phyloP scores from a whole-genome alignment of 1,284 basidiomycete species.

The Trichosporon faecale region DNA sequence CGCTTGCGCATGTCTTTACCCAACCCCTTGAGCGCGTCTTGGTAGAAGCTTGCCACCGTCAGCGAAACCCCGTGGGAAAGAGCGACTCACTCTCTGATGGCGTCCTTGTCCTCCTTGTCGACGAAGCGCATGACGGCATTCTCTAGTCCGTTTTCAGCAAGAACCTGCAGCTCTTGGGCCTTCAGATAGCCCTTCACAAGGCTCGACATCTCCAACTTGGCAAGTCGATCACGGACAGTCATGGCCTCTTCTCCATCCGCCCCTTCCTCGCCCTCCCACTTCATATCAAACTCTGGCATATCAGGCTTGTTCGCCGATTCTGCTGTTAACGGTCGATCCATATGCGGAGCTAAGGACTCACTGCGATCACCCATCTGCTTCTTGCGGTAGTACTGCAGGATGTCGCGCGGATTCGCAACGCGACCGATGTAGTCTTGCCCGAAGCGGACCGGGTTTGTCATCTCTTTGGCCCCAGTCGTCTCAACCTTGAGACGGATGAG shows the following conservation, averaged over 20 bases:
- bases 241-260: conserved; percentile 59
- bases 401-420: conserved; percentile 90
- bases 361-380: conserved; percentile 60
- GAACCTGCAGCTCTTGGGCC: conserved; percentile 81
- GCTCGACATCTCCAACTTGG: conserved; percentile 54
- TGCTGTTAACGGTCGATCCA: conserved; percentile 20
- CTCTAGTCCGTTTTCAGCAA: conserved; percentile 80
- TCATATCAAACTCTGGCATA: conserved; percentile 53
- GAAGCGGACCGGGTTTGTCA: conserved; percentile 93
- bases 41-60: conserved; percentile 64
- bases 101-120: conserved; percentile 90
- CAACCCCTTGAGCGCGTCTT: conserved; percentile 61
- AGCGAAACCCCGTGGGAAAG: not conserved
- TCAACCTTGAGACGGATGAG: conserved; percentile 89
- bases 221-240: conserved; percentile 40
- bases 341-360: conserved; percentile 23
- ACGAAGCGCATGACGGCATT: conserved; percentile 90
- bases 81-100: conserved; percentile 69
- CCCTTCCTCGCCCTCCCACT: conserved; percentile 65
- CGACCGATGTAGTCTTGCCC: conserved; percentile 90
- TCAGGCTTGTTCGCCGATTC: conserved; percentile 44
- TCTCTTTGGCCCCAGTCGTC: conserved; percentile 80
- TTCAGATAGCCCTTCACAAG: conserved; percentile 83
- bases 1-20: conserved; percentile 41
- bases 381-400: conserved; percentile 82